A percentile compares a stretch with the other conserved stretches of the same genome.
These are phyloP conservation scores for Russula lepida DNA, from an alignment of 768 basidiomycete genomes.

Conservation along the genomic window DNA sequence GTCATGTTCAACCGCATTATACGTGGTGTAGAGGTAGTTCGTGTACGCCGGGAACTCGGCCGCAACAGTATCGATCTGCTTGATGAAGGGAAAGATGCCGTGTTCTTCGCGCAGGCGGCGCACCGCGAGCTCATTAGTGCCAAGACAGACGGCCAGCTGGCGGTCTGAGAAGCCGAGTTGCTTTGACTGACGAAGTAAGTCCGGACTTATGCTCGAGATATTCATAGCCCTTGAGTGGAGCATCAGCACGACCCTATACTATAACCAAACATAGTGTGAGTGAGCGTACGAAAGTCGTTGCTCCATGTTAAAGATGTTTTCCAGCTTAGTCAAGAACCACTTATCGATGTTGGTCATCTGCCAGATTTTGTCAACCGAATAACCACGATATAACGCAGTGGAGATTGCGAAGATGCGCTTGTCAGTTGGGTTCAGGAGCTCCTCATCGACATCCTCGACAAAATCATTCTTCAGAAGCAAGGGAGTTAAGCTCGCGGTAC, in stretches of 20 bases:
- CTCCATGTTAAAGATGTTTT: slow-evolving; percentile 80
- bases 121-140: slow-evolving; percentile 89
- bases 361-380: slow-evolving; percentile 93
- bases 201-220: slow-evolving; percentile 52
- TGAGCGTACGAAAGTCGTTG: slow-evolving; percentile 56
- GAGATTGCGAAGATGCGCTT: slow-evolving; percentile 97
- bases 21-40: slow-evolving; percentile 98
- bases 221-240: slow-evolving; percentile 38
- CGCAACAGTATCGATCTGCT: slow-evolving; percentile 98
- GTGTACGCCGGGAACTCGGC: slow-evolving; percentile 99
- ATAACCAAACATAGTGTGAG: background rate
- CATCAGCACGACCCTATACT: background rate
- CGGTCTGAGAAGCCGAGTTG: slow-evolving; percentile 95
- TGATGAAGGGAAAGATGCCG: slow-evolving; percentile 83
- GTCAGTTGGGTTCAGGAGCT: slow-evolving; percentile 90
- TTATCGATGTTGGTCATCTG: slow-evolving; percentile 98
- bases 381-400: slow-evolving; percentile 85
- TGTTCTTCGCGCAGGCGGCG: slow-evolving; percentile 82
- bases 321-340: slow-evolving; percentile 92
- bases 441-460: slow-evolving; percentile 87
- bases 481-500: background rate
- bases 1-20: slow-evolving; percentile 95
- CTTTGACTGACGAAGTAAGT: slow-evolving; percentile 73
- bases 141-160: slow-evolving; percentile 73
- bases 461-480: slow-evolving; percentile 57